phyloP scores from a whole-genome alignment of 169 alveolate genomes.

The Plasmodium adleri region DNA sequence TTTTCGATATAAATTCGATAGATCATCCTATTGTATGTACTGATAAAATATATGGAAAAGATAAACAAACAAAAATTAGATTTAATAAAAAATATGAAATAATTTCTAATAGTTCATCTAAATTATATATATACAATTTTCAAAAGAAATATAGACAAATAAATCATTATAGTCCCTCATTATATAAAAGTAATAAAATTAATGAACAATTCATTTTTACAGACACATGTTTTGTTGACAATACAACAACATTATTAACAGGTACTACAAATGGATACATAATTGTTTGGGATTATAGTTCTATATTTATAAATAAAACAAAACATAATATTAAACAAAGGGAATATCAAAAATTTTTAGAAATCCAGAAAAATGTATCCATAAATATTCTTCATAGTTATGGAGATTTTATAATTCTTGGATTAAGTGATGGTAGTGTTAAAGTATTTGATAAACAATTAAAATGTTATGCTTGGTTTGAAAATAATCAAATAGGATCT shows the following conservation, averaged over 20 bases:
- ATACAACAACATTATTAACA: slow-evolving; percentile 61
- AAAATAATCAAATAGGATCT: slow-evolving; percentile 52
- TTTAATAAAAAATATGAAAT: slow-evolving; percentile 68
- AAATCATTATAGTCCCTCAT: slow-evolving; percentile 76
- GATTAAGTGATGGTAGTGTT: slow-evolving; percentile 64
- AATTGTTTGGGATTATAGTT: slow-evolving; percentile 71
- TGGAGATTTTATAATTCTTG: slow-evolving; percentile 59
- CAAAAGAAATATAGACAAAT: slow-evolving; percentile 44
- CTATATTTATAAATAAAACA: slow-evolving; percentile 69
- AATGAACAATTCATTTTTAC: slow-evolving; percentile 68
- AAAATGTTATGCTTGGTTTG: slow-evolving; percentile 78
- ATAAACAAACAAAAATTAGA: slow-evolving; percentile 58
- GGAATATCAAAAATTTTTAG: slow-evolving; percentile 74
- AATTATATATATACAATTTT: slow-evolving; percentile 73
- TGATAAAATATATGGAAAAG: slow-evolving; percentile 68
- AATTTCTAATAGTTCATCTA: slow-evolving; percentile 49
- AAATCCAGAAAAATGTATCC: slow-evolving; percentile 57
- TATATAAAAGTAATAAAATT: slow-evolving; percentile 70
- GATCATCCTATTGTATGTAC: slow-evolving; percentile 44
- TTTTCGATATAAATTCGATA: slow-evolving; percentile 60
- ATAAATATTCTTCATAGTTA: slow-evolving; percentile 60
- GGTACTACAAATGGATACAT: slow-evolving; percentile 69
- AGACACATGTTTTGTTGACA: slow-evolving; percentile 67
- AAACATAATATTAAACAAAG: slow-evolving; percentile 69
- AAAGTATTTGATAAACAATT: slow-evolving; percentile 63